These are phyloP conservation scores for Scheffersomyces quercinus DNA, from an alignment of 1,139 yeast genomes.

Conservation along the genomic window DNA sequence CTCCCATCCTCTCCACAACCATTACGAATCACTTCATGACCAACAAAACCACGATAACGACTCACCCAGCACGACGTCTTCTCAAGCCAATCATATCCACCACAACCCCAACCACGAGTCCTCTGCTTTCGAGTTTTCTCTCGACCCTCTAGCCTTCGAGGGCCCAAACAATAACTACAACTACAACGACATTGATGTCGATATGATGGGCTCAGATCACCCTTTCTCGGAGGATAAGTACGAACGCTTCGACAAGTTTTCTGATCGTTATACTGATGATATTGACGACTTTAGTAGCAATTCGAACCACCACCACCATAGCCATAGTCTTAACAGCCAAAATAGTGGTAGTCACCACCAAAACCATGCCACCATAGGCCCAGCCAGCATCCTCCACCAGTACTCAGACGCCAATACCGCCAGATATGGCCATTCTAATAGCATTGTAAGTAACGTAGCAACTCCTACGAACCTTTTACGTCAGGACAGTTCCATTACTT, in stretches of 20 bases:
- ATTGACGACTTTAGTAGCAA: neutral
- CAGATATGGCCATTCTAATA: slow-evolving; percentile 7
- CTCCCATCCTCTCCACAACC: neutral
- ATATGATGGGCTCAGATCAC: neutral
- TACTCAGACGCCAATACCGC: slow-evolving; percentile 1
- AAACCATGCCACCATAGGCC: slow-evolving; percentile 7
- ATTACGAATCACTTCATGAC: neutral
- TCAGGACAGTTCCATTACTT: slow-evolving; percentile 24
- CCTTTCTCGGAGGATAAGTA: too few relatives aligned
- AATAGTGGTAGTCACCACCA: too few relatives aligned
- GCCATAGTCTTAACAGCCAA: neutral
- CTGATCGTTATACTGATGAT: neutral
- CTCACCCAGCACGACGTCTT: slow-evolving; percentile 1
- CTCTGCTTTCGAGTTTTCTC: slow-evolving; percentile 26
- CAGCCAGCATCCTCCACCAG: slow-evolving; percentile 10
- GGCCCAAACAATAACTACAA: slow-evolving; percentile 28
- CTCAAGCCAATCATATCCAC: neutral
- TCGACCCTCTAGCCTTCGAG: slow-evolving; percentile 37
- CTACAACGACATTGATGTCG: slow-evolving; percentile 4
- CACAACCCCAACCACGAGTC: slow-evolving; percentile 3
- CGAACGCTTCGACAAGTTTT: neutral
- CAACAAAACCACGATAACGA: neutral
- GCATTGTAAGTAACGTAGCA: slow-evolving; percentile 11
- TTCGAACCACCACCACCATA: neutral
- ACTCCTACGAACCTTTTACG: slow-evolving; percentile 18